A percentile compares a stretch with the other conserved stretches of the same genome.
phyloP scores from a whole-genome alignment of 2,329 filamentous ascomycete species.

The Trichoderma afroharzianum region DNA sequence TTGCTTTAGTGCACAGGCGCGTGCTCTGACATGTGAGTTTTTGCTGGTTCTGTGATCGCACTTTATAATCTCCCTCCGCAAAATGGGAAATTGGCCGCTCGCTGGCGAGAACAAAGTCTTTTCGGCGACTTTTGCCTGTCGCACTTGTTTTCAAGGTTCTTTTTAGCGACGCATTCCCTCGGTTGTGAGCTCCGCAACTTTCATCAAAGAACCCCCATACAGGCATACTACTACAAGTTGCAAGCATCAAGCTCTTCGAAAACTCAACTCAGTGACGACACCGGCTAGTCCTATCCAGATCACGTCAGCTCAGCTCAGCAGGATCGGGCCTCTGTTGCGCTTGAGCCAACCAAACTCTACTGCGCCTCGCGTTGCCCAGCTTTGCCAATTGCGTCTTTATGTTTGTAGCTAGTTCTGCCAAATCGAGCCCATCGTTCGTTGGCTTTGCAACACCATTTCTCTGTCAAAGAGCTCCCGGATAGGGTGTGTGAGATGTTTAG shows the following conservation, averaged over 20 bases:
- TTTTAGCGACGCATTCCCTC: not conserved
- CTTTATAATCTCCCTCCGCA: not conserved
- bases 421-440: not conserved
- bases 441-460: not conserved
- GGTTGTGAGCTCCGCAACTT: not conserved
- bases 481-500: not conserved
- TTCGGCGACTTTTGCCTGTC: not conserved
- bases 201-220: not conserved
- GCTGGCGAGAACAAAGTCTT: not conserved
- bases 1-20: not conserved
- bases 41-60: not conserved
- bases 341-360: not conserved
- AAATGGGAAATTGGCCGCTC: not conserved
- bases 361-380: not conserved
- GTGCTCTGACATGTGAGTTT: not conserved
- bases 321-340: conserved; percentile 8
- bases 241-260: not conserved
- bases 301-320: conserved; percentile 12
- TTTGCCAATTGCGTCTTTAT: not conserved
- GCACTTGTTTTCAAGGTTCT: not conserved
- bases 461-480: not conserved
- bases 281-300: not conserved
- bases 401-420: not conserved
- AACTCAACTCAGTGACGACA: not conserved
- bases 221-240: not conserved